These are phyloP conservation scores for Inga oerstediana DNA, from an alignment of 306 rosid species.

Conservation along the genomic window DNA sequence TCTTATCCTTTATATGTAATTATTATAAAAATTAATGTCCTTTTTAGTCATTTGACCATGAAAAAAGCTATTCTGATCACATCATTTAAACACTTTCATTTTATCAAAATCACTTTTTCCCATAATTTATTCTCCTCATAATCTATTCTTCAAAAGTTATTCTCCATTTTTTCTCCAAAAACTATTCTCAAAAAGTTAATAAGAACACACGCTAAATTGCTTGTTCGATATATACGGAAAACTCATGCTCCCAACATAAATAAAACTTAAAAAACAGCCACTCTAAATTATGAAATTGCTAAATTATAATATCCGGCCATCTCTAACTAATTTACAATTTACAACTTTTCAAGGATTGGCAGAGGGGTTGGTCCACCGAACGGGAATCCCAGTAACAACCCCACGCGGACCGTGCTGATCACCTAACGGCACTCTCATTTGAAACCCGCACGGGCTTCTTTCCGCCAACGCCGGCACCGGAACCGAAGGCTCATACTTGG, in stretches of 20 bases:
- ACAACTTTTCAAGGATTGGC: neutral
- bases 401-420: neutral
- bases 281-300: too few relatives aligned
- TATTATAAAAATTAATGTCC: too few relatives aligned
- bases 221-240: neutral
- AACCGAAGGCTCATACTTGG: neutral
- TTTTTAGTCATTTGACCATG: too few relatives aligned
- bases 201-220: neutral
- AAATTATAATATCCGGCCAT: neutral
- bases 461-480: neutral
- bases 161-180: too few relatives aligned
- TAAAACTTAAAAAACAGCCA: neutral
- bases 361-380: constrained; percentile 5
- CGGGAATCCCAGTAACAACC: constrained; percentile 24
- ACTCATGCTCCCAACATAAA: neutral
- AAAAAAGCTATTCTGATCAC: too few relatives aligned
- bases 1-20: too few relatives aligned
- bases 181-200: too few relatives aligned
- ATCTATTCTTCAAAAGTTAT: too few relatives aligned
- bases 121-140: too few relatives aligned
- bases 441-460: constrained; percentile 18
- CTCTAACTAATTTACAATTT: neutral
- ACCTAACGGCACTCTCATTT: neutral
- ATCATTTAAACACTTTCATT: too few relatives aligned
- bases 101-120: too few relatives aligned